phyloP scores from a whole-genome alignment of 306 rosid genomes.

The Acacia crassicarpa region DNA sequence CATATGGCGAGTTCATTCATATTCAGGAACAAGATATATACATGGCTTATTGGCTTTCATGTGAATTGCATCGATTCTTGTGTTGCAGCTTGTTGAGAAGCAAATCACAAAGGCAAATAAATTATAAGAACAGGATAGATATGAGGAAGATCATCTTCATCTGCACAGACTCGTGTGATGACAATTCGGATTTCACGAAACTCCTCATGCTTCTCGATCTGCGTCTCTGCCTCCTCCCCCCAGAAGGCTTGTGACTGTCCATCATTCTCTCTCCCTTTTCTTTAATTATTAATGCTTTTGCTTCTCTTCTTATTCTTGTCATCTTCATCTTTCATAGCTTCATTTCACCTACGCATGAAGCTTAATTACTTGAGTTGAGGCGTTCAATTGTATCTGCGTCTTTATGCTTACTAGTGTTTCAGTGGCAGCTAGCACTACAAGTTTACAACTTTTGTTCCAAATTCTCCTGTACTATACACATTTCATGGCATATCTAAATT shows the following conservation, averaged over 20 bases:
- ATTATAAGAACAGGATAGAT: not conserved
- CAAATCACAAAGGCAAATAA: not conserved
- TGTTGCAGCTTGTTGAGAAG: not conserved
- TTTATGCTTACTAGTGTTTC: not conserved
- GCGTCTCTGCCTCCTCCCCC: too few species aligned
- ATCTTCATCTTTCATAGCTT: not conserved
- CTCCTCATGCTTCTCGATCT: conserved; percentile 27
- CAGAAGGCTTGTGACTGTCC: too few species aligned
- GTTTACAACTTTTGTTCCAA: not conserved
- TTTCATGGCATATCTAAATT: not conserved
- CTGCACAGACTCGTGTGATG: too few species aligned
- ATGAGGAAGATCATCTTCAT: conserved; percentile 36
- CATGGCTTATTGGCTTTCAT: too few species aligned
- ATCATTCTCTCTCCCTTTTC: not conserved
- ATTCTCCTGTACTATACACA: not conserved
- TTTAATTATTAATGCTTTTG: not conserved
- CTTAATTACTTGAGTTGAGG: not conserved
- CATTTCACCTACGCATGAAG: not conserved
- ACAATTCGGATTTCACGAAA: conserved; percentile 3
- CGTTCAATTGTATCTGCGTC: not conserved
- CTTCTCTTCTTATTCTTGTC: not conserved
- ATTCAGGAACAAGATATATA: too few species aligned
- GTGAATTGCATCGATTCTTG: not conserved
- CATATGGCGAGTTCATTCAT: too few species aligned
- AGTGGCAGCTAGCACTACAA: not conserved